Base-by-base conservation (phyloP, 1,284 basidiomycete genomes). In the Meripilus lineatus region DNA sequence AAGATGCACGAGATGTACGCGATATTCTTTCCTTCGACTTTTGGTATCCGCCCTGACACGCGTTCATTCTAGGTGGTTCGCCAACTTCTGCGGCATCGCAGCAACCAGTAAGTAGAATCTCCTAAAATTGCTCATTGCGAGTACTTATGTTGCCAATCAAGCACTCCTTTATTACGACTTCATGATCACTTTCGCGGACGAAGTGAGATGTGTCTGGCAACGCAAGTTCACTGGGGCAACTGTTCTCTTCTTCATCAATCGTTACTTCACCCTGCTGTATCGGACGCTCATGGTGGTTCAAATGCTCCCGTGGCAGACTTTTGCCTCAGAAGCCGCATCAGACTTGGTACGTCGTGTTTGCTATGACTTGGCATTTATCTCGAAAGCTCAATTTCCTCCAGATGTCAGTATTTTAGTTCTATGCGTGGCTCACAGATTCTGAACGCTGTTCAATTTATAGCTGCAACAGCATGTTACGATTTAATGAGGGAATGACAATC, bases 141-240 rank as follows among this genome's bases (percentile, higher is more conserved):
- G 17, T 11, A 21, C 22, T 13, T 38, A 11, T 21, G 6, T 18
- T 10, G 8, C 34, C 23, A 8, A 35, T 39, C n/a, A 22, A 55
- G 50, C 43, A 8, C 46, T 55, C 26, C 46, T 55, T 39, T 39
- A 51, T 25, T 55, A 51, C 40, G 53, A 55, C 28, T 50, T 48
- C 28, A 5, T 41, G 17, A n/a, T 55, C 10, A 55, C 52, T n/a
- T 45, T 55, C 26, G 20, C 43, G 13, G 40, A 30, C 21, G 53
- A 55, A 26, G 22, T 53, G 11, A 34, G 37, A 2, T 51, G 46
- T 34, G 51, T 55, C 14, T 55, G 53, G 53, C 28, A 38, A n/a
- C 47, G 53, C 39, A 48, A 44, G 23, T 45, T 51, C 38, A 46
- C 45, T 11, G 47, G 41, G 3, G 52, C 44, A 2, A 53, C 48